phyloP scores from a whole-genome alignment of 768 basidiomycete species.

The Leccinum barrowsii region DNA sequence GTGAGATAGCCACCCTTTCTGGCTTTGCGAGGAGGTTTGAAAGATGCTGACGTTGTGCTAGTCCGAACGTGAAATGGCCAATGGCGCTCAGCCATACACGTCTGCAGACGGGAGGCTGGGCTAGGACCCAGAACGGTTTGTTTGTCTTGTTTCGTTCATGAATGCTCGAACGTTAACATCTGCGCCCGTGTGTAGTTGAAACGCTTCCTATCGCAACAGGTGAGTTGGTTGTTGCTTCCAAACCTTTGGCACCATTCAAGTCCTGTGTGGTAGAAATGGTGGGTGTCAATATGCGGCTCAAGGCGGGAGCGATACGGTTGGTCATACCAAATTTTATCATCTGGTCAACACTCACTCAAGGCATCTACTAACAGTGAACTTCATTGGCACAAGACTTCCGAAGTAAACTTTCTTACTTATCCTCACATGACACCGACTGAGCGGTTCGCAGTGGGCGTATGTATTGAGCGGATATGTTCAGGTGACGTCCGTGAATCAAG shows the following conservation, averaged over 20 bases:
- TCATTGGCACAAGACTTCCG: conserved; percentile 40
- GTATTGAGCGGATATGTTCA: conserved; percentile 43
- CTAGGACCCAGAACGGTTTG: conserved; percentile 52
- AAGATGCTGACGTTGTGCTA: conserved; percentile 7
- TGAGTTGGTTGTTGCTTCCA: conserved; percentile 16
- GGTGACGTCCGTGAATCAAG: conserved; percentile 43
- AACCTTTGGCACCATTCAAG: not conserved
- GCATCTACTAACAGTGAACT: conserved; percentile 30
- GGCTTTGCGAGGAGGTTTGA: not conserved
- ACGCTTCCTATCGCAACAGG: conserved; percentile 37
- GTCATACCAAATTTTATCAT: not conserved
- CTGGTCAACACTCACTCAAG: not conserved
- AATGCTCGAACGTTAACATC: not conserved
- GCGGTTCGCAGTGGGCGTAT: conserved; percentile 42
- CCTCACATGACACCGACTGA: not conserved
- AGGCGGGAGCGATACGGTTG: conserved; percentile 37
- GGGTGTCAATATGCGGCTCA: conserved; percentile 37
- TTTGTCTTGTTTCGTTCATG: not conserved
- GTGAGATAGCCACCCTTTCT: conserved; percentile 19
- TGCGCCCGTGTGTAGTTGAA: conserved; percentile 21
- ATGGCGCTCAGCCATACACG: conserved; percentile 55
- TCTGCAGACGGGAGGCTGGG: conserved; percentile 57
- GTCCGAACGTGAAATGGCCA: conserved; percentile 54
- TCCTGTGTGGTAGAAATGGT: conserved; percentile 7
- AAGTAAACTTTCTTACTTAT: conserved; percentile 6